Evolutionary conservation across 2,329 filamentous ascomycete genomes (phyloP), one percentile per base, ranked within the genome.

Genomic region (Onygenales sp.): DNA sequence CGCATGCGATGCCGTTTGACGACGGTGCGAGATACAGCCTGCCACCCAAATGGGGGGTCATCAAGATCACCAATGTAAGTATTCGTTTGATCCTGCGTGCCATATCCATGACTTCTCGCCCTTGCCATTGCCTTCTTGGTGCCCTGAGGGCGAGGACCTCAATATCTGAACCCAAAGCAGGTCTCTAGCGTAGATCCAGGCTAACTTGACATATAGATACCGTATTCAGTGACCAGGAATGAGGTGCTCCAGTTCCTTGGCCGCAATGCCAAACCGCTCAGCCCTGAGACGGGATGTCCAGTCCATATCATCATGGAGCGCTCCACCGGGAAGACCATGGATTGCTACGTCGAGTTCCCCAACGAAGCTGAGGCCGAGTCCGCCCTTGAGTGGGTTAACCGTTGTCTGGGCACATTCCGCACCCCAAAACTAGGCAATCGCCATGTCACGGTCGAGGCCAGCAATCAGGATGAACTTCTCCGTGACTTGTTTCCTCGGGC

Each of bases 301-400:
- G 68, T 79, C n/a, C 78, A 80, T 58, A 78, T 81, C 57, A 76
- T 80, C 54, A 80, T 80, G 77, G 78, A 81, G 57, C 75, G 77
- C 21, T 72, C 74, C 21, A 78, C 76, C n/a, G 76, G 75, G 14
- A 80, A 80, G 66, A 80, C 78, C 1, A 77, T 77, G 71, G 76
- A 79, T 51, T 75, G 71, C 55, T 81, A 70, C 58, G 69, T 78
- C 41, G 78, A 81, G 53, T 70, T 79, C 38, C 51, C 59, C 2
- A 66, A 62, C 5, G 41, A 51, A 1, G 53, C 55, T 8, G 72
- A 75, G 58, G 78, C 77, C 0, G 52, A 64, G 13, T 62, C 64
- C 10, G 62, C 70, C 3, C 64, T 72, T 7, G 58, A 64, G 9
- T 68, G 69, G 42, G 66, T 74, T 51, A 68, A 69, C 14, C 62